Base-by-base conservation (phyloP, 805 yeast species). In the Brettanomyces bruxellensis region DNA sequence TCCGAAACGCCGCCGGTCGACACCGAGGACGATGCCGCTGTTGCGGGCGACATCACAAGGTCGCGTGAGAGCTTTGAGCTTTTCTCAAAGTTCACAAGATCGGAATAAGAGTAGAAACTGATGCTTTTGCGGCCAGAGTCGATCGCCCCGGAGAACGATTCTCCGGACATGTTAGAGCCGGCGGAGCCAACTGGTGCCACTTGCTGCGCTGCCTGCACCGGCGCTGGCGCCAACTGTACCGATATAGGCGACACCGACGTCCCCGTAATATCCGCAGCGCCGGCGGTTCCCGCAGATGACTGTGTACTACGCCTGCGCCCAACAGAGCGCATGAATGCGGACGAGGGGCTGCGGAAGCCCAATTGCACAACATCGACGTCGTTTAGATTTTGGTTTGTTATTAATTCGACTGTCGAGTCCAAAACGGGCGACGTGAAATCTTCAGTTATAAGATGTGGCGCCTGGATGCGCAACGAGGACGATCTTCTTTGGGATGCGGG, bases 401-500 rank as follows among this genome's bases (percentile, higher is more conserved):
- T 71, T 35, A 85, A 68, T 49, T 83, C 78, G 18, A 81, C 73
- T 4, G 93, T 76, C 7, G 95, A 87, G 55, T 86, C 95, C 54
- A 87, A 68, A 5, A 86, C 86, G 0, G 96, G 90, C 2, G 95
- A 85, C 22, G 87, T 85, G 53, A 65, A 76, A 62, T 88, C 85
- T 61, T 86, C 86, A 55, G 64, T 71, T 65, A 54, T 65, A 70
- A 58, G 47, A 55, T 65, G 60, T 12, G 41, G 47, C 4, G 43
- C 14, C 44, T 45, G 47, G 9, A 35, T 13, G 32, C 22, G n/a
- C 24, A 40, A 14, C 22, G 44, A 34, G 28, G 45, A 42, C 1
- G 44, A 32, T 18, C 38, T 8, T n/a, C 46, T 9, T 11, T 38
- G 46, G 30, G 25, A 12, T 11, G 28, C 13, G 12, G 32, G n/a